Percentiles rank a stretch among this genome's conserved stretches.
Evolutionary conservation across 2,329 filamentous ascomycete genomes (phyloP).

Genomic region (Periconia sp.): DNA sequence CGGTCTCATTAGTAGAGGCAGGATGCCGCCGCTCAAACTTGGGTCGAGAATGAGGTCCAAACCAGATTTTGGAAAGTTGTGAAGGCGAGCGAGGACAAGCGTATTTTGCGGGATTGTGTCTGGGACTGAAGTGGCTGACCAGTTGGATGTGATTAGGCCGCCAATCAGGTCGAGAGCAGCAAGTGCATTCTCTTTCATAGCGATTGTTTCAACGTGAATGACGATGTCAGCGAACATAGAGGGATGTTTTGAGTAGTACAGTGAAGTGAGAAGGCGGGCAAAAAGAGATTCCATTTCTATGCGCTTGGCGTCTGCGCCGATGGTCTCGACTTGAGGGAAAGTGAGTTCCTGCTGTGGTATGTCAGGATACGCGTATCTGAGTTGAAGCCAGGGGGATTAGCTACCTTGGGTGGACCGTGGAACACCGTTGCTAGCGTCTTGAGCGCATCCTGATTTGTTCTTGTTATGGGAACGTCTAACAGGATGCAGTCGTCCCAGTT

Average conservation of each 20-base stretch:
- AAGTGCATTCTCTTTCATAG: slow-evolving; percentile 62
- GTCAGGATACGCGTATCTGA: not conserved
- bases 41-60: slow-evolving; percentile 60
- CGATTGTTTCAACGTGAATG: slow-evolving; percentile 61
- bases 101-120: slow-evolving; percentile 57
- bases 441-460: slow-evolving; percentile 60
- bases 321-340: slow-evolving; percentile 41
- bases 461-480: slow-evolving; percentile 57
- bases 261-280: slow-evolving; percentile 61
- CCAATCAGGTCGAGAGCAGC: slow-evolving; percentile 60
- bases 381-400: not conserved
- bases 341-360: slow-evolving; percentile 38
- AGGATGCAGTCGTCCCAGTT: slow-evolving; percentile 48
- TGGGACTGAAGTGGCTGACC: slow-evolving; percentile 50
- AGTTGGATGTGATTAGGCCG: slow-evolving; percentile 61
- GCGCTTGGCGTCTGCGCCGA: slow-evolving; percentile 32
- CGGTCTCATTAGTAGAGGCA: slow-evolving; percentile 64
- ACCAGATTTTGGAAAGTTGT: slow-evolving; percentile 48
- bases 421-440: slow-evolving; percentile 63
- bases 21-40: slow-evolving; percentile 54
- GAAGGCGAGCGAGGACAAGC: slow-evolving; percentile 52
- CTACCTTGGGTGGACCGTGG: slow-evolving; percentile 55
- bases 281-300: slow-evolving; percentile 56
- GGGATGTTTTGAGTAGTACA: slow-evolving; percentile 59
- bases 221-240: slow-evolving; percentile 60